Base-by-base conservation (phyloP, 2,329 filamentous ascomycete genomes). In the Aspergillus clavatus region DNA sequence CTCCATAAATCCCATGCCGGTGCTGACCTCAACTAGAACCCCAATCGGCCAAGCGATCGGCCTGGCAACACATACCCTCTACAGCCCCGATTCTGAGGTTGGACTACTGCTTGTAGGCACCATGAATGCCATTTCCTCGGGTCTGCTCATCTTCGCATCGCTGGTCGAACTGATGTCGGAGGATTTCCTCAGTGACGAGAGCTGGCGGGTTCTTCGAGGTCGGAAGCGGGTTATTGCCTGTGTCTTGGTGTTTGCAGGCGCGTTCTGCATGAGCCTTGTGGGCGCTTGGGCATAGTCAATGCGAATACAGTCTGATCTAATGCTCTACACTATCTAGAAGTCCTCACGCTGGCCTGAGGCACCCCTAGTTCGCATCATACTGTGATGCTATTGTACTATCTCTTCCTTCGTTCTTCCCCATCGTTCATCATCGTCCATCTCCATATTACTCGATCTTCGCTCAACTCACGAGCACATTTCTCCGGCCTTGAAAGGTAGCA, bases 61-160 rank as follows among this genome's bases (percentile, higher is more conserved):
- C 0, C 73, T 91, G n/a, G 72, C 82, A 3, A 81, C 88, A 3
- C 85, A 89, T 60, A 80, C 79, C 10, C 72, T 89, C 52, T 91
- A 90, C 66, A 84, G 86, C 51, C 86, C 87, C 0, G 75, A 80
- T 59, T 86, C 83, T 49, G 79, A 87, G 63, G 78, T 81, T 0
- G 86, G 87, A 0, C 70, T 91, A 24, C 71, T 91, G 10, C 80
- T 90, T 61, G 86, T 90, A 1, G 87, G 87, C 11, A 78, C 86
- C 55, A 90, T 90, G 85, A 90, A 91, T 55, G 86, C 85, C 39
- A 83, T 91, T 28, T 88, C 84, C 0, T 81, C 83, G n/a, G 87
- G 87, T 0, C 71, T 91, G 29, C 67, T 91, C 27, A 73, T 90
- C 5, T 91, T 88, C 57, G 86, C 87, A 0, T 86, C 85, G 0